These are phyloP conservation scores for Podospora pseudoanserina DNA, from an alignment of 495 filamentous ascomycete species.

Conservation along the genomic window DNA sequence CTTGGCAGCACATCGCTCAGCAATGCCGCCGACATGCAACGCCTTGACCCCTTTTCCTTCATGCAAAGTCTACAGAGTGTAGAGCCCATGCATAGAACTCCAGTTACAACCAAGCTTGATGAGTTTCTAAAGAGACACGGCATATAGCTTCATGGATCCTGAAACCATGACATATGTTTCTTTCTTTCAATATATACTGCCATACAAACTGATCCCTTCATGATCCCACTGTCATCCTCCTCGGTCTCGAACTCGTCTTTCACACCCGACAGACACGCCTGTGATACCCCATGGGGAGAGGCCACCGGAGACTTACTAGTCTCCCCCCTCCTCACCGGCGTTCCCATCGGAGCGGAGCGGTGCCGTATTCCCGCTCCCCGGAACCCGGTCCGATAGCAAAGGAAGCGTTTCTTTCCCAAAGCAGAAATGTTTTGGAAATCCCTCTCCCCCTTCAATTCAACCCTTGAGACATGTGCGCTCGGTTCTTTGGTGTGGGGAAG, in stretches of 20 bases:
- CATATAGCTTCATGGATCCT: neutral
- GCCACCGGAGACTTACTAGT: neutral
- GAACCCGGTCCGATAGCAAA: neutral
- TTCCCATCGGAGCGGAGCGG: neutral
- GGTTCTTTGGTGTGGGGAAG: neutral
- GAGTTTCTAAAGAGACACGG: neutral
- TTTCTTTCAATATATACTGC: neutral
- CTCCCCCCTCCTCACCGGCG: neutral
- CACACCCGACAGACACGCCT: neutral
- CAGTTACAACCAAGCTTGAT: neutral
- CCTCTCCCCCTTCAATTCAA: neutral
- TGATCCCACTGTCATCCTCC: neutral
- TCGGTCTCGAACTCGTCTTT: neutral
- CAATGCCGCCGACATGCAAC: neutral
- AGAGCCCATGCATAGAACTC: neutral
- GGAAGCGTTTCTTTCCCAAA: neutral
- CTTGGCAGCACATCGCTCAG: neutral
- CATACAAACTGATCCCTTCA: neutral
- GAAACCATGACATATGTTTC: neutral
- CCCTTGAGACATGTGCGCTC: neutral
- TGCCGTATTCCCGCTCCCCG: neutral
- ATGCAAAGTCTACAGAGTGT: neutral
- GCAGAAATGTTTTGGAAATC: neutral
- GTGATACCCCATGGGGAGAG: neutral
- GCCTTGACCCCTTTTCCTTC: slow-evolving; percentile 1